Percentiles rank a stretch among this genome's conserved stretches.
These are phyloP conservation scores for Elsinoe fawcettii DNA, from an alignment of 2,329 filamentous ascomycete species.

Conservation along the genomic window DNA sequence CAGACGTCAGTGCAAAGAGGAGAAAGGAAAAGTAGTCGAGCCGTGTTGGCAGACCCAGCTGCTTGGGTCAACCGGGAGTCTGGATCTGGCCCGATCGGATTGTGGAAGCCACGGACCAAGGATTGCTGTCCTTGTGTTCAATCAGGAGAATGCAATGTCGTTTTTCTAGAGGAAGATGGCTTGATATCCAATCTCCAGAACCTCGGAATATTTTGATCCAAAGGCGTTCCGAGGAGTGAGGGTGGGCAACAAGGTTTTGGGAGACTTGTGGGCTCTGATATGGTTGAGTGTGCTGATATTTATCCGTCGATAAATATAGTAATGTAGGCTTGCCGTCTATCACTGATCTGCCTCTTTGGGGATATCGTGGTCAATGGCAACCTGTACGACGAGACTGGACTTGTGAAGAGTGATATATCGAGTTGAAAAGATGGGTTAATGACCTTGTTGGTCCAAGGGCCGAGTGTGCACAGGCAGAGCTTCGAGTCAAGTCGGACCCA, in stretches of 20 bases:
- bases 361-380: too few species aligned
- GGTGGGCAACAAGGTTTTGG: not conserved
- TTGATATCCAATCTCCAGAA: slow-evolving; percentile 9
- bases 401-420: not conserved
- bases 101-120: slow-evolving; percentile 12
- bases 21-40: not conserved
- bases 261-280: not conserved
- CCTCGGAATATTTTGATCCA: not conserved
- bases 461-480: too few species aligned
- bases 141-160: slow-evolving; percentile 2
- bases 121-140: not conserved
- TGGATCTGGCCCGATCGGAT: slow-evolving; percentile 1
- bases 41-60: slow-evolving; percentile 8
- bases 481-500: slow-evolving; percentile 8
- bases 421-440: not conserved
- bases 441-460: not conserved
- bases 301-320: not conserved
- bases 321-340: too few species aligned
- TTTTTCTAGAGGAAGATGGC: not conserved
- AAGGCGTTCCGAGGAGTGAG: not conserved
- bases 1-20: not conserved
- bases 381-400: too few species aligned
- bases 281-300: not conserved
- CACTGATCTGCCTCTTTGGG: too few species aligned
- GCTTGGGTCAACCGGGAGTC: slow-evolving; percentile 12